Conservation (phyloP, 768 basidiomycete genomes). For the Mycena metata region DNA sequence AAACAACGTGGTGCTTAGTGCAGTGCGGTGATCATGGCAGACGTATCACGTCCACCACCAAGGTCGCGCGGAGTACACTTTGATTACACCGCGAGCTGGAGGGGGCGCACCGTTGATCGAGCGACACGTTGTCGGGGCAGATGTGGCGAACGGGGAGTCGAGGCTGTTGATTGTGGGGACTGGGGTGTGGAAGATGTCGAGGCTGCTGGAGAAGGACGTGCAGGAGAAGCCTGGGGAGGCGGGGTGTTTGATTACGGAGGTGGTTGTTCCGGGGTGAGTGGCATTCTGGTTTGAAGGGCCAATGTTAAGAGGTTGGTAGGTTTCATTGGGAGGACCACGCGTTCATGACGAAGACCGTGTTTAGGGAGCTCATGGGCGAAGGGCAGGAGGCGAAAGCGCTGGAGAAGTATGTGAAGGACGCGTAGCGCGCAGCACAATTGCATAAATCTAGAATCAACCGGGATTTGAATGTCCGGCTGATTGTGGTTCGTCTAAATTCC, state of each 20-base stretch:
- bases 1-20: neutral
- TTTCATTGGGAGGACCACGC: slow-evolving; percentile 64
- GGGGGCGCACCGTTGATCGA: slow-evolving; percentile 46
- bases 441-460: too few relatives aligned
- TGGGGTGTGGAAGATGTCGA: slow-evolving; percentile 67
- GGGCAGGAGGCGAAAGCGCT: slow-evolving; percentile 26
- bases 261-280: slow-evolving; percentile 64
- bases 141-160: slow-evolving; percentile 58
- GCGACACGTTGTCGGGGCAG: slow-evolving; percentile 58
- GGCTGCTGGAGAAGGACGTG: slow-evolving; percentile 61
- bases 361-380: slow-evolving; percentile 52
- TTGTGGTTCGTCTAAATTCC: too few relatives aligned
- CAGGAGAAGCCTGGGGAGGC: slow-evolving; percentile 47
- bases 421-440: too few relatives aligned
- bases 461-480: too few relatives aligned
- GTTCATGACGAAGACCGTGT: slow-evolving; percentile 52
- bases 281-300: neutral
- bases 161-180: slow-evolving; percentile 66
- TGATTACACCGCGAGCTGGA: slow-evolving; percentile 48
- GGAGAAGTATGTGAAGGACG: slow-evolving; percentile 4
- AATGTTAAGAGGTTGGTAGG: neutral
- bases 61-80: slow-evolving; percentile 65
- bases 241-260: slow-evolving; percentile 71
- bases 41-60: slow-evolving; percentile 68
- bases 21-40: slow-evolving; percentile 40